Evolutionary conservation across 1,139 yeast species (phyloP).

Genomic region (Wickerhamiella infanticola): DNA sequence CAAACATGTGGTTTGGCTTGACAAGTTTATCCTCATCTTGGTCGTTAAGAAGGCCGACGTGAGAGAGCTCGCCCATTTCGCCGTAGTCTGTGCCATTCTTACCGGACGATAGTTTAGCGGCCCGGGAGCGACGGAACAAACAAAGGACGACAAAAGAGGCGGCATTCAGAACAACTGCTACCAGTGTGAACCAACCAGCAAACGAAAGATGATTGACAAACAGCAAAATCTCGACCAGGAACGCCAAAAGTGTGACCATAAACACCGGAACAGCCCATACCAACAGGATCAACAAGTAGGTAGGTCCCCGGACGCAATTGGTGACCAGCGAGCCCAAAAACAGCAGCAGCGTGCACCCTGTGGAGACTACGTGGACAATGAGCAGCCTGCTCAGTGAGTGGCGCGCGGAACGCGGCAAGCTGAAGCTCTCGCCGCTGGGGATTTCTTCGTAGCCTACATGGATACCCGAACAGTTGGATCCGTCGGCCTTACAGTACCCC

Average conservation of each 20-base stretch:
- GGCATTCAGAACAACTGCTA: conserved; percentile 31
- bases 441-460: conserved; percentile 35
- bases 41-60: conserved; percentile 4
- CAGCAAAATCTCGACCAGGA: conserved; percentile 38
- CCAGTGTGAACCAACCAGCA: conserved; percentile 40
- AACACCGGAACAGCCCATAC: conserved; percentile 34
- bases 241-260: conserved; percentile 33
- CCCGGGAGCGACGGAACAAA: conserved; percentile 36
- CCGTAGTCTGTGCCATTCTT: conserved; percentile 13
- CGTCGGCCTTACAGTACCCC: conserved; percentile 46
- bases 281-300: conserved; percentile 26
- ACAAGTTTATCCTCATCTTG: conserved; percentile 13
- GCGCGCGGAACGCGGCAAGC: conserved; percentile 42
- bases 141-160: conserved; percentile 30
- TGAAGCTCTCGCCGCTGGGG: conserved; percentile 25
- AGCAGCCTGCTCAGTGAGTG: conserved; percentile 53
- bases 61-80: conserved; percentile 3
- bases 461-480: conserved; percentile 34
- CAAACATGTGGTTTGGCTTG: conserved; percentile 2
- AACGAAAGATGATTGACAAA: conserved; percentile 39
- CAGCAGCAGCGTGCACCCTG: conserved; percentile 54
- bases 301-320: conserved; percentile 21
- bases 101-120: conserved; percentile 31
- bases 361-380: conserved; percentile 68
- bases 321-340: conserved; percentile 26